phyloP scores from a whole-genome alignment of 2,329 filamentous ascomycete genomes.

The Neofusicoccum ribis region DNA sequence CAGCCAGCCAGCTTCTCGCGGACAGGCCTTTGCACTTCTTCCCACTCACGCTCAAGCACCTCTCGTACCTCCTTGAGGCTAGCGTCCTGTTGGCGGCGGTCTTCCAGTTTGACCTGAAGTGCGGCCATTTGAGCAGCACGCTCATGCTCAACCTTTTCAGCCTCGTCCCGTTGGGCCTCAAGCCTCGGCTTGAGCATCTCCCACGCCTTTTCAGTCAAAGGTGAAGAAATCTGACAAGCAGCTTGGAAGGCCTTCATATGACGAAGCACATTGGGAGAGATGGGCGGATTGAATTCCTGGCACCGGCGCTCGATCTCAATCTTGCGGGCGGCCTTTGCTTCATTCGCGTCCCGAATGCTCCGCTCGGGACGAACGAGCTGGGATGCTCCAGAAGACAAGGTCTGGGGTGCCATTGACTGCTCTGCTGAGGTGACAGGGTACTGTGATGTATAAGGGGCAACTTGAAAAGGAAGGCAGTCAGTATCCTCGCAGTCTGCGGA shows the following conservation, averaged over 20 bases:
- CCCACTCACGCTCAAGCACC: constrained; percentile 67
- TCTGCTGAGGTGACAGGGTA: constrained; percentile 37
- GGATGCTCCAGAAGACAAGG: constrained; percentile 26
- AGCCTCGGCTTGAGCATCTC: constrained; percentile 67
- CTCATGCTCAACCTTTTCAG: constrained; percentile 58
- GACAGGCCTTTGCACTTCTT: constrained; percentile 67
- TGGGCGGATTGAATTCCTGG: constrained; percentile 64
- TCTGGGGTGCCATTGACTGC: constrained; percentile 34
- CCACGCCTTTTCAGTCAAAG: constrained; percentile 70
- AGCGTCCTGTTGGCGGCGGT: constrained; percentile 49
- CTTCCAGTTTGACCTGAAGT: constrained; percentile 49
- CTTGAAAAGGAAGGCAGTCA: constrained; percentile 14
- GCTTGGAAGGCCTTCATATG: constrained; percentile 75
- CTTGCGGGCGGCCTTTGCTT: constrained; percentile 64
- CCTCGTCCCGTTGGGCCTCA: constrained; percentile 63
- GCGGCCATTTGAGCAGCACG: constrained; percentile 50
- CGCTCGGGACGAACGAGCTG: constrained; percentile 45
- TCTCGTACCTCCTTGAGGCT: constrained; percentile 57
- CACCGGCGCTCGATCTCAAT: constrained; percentile 73
- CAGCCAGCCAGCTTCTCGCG: constrained; percentile 64
- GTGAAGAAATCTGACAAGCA: constrained; percentile 67
- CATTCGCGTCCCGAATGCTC: constrained; percentile 63
- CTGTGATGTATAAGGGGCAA: constrained; percentile 30
- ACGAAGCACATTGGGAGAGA: constrained; percentile 61
- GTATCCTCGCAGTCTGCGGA: constrained; percentile 12